A percentile compares a stretch with the other conserved stretches of the same genome.
Evolutionary conservation across 2,329 filamentous ascomycete genomes (phyloP).

Genomic region (Epicoccum sorghinum): DNA sequence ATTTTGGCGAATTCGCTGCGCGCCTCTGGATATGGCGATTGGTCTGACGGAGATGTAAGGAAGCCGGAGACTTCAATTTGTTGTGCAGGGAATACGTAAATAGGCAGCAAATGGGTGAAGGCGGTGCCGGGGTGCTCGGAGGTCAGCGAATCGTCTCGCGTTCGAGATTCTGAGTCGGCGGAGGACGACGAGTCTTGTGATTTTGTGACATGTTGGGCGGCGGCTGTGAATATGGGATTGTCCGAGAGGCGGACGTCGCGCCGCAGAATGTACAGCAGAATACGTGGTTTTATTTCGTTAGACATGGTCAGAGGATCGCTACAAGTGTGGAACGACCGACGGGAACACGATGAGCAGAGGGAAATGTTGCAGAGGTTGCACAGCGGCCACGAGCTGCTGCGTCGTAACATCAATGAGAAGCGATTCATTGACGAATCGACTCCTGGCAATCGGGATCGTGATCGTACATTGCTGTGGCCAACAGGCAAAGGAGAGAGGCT

Average conservation of each 20-base stretch:
- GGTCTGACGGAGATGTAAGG: slow-evolving; percentile 54
- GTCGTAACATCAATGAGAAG: slow-evolving; percentile 39
- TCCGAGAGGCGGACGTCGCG: slow-evolving; percentile 75
- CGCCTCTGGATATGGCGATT: slow-evolving; percentile 69
- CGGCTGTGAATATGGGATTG: slow-evolving; percentile 72
- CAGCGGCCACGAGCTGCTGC: slow-evolving; percentile 40
- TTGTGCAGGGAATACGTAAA: slow-evolving; percentile 69
- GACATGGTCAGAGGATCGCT: slow-evolving; percentile 29
- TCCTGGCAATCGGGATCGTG: slow-evolving; percentile 16
- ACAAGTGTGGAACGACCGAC: slow-evolving; percentile 20
- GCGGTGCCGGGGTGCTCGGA: slow-evolving; percentile 27
- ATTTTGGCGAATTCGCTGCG: slow-evolving; percentile 69
- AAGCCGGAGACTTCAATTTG: slow-evolving; percentile 80
- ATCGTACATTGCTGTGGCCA: slow-evolving; percentile 27
- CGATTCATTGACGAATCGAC: slow-evolving; percentile 23
- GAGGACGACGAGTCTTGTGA: slow-evolving; percentile 12
- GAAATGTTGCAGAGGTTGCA: slow-evolving; percentile 35
- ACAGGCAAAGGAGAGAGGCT: slow-evolving; percentile 19
- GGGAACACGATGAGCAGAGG: slow-evolving; percentile 33
- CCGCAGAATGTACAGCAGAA: slow-evolving; percentile 74
- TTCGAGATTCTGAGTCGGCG: slow-evolving; percentile 25
- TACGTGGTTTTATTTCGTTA: slow-evolving; percentile 37
- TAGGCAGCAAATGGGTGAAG: slow-evolving; percentile 67
- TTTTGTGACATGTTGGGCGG: slow-evolving; percentile 41
- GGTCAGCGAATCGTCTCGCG: slow-evolving; percentile 47